A percentile compares a stretch with the other conserved stretches of the same genome.
Evolutionary conservation across 441 rosid genomes (phyloP).

Genomic region (Hura crepitans): DNA sequence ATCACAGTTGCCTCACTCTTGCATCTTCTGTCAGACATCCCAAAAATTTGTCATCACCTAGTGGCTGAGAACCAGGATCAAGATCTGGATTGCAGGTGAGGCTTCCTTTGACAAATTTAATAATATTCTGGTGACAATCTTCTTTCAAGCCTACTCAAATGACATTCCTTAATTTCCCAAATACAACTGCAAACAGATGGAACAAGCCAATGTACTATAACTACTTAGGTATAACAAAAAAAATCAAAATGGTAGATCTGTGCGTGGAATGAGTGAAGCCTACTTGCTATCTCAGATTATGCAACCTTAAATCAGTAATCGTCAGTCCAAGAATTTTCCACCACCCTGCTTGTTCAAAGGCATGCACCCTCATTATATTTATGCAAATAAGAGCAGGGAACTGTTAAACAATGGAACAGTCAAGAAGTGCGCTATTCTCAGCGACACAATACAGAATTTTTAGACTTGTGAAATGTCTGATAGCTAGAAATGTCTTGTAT

Average conservation of each 20-base stretch:
- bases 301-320: not conserved
- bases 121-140: not conserved
- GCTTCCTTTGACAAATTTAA: not conserved
- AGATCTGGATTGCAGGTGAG: not conserved
- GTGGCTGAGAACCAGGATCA: not conserved
- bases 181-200: not conserved
- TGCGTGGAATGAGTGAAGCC: too few species aligned
- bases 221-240: not conserved
- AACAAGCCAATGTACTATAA: not conserved
- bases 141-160: not conserved
- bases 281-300: not conserved
- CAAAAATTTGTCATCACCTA: not conserved
- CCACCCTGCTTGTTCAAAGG: not conserved
- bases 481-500: too few species aligned
- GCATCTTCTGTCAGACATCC: not conserved
- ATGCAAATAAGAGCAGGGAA: not conserved
- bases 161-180: conserved; percentile 5
- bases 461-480: not conserved
- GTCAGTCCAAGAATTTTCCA: not conserved
- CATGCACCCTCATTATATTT: not conserved
- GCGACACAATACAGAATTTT: not conserved
- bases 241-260: not conserved
- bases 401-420: not conserved
- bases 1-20: not conserved
- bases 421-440: not conserved